These are phyloP conservation scores for Chrysoporthe cubensis DNA, from an alignment of 2,329 filamentous ascomycete species.

Conservation along the genomic window DNA sequence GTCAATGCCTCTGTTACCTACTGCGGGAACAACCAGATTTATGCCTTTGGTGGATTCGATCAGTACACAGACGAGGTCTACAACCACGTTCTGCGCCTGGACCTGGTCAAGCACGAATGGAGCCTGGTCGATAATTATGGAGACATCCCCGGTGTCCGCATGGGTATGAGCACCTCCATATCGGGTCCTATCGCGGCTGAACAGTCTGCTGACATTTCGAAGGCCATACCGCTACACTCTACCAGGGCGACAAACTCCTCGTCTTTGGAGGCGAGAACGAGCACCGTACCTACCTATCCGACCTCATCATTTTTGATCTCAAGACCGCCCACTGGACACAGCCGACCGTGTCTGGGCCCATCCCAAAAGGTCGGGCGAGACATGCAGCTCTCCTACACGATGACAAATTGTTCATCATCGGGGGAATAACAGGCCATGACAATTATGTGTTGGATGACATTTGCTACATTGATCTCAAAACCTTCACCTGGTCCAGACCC, in stretches of 20 bases:
- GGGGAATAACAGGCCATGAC: slow-evolving; percentile 92
- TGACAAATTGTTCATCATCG: slow-evolving; percentile 94
- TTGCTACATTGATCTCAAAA: slow-evolving; percentile 95
- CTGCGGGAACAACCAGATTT: slow-evolving; percentile 95
- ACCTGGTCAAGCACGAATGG: slow-evolving; percentile 89
- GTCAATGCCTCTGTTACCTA: slow-evolving; percentile 99
- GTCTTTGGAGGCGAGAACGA: slow-evolving; percentile 99
- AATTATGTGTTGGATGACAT: slow-evolving; percentile 94
- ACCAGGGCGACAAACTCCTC: slow-evolving; percentile 91
- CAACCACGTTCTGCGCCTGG: slow-evolving; percentile 91
- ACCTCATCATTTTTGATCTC: slow-evolving; percentile 94
- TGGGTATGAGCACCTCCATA: slow-evolving; percentile 66
- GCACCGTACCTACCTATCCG: slow-evolving; percentile 91
- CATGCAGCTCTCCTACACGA: slow-evolving; percentile 95
- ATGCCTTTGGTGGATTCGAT: slow-evolving; percentile 97
- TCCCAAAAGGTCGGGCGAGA: slow-evolving; percentile 87
- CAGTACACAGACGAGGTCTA: slow-evolving; percentile 99
- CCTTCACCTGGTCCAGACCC: slow-evolving; percentile 93
- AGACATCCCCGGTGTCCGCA: slow-evolving; percentile 93
- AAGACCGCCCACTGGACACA: slow-evolving; percentile 95
- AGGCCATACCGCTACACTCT: slow-evolving; percentile 94
- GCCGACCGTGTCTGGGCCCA: slow-evolving; percentile 79
- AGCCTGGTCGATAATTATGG: slow-evolving; percentile 97
- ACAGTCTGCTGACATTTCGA: slow-evolving; percentile 19
- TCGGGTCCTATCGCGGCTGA: not conserved